Evolutionary conservation across 148 eudicot species (phyloP).

Genomic region (Vaccinium darrowii): DNA sequence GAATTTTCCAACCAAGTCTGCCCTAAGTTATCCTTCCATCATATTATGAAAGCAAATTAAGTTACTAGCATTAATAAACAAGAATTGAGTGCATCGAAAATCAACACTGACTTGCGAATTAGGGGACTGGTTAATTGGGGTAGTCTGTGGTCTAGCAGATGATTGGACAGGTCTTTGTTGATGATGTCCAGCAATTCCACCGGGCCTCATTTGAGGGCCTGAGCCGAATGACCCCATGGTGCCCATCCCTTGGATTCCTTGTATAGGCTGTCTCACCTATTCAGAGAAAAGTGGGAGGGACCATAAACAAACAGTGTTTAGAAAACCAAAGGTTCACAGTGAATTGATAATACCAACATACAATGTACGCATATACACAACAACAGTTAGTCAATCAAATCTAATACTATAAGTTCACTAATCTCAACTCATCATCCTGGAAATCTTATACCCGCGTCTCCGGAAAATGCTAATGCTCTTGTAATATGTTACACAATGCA

Average conservation of each 20-base stretch:
- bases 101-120: conserved; percentile 48
- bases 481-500: background rate
- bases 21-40: background rate
- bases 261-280: conserved; percentile 56
- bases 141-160: conserved; percentile 55
- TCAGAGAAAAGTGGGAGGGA: conserved; percentile 2
- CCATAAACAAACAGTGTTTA: conserved; percentile 5
- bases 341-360: background rate
- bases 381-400: background rate
- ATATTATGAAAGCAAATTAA: background rate
- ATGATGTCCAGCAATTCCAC: conserved; percentile 46
- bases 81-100: conserved; percentile 2
- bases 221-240: conserved; percentile 48
- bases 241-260: conserved; percentile 46
- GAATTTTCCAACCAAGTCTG: background rate
- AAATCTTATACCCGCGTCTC: background rate
- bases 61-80: background rate
- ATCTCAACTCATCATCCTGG: background rate
- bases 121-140: conserved; percentile 40
- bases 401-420: background rate
- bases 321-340: background rate
- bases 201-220: conserved; percentile 47
- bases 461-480: background rate
- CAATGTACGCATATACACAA: background rate
- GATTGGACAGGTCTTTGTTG: conserved; percentile 65